These are phyloP conservation scores for Abortiporus biennis DNA, from an alignment of 1,284 basidiomycete genomes.

Conservation along the genomic window DNA sequence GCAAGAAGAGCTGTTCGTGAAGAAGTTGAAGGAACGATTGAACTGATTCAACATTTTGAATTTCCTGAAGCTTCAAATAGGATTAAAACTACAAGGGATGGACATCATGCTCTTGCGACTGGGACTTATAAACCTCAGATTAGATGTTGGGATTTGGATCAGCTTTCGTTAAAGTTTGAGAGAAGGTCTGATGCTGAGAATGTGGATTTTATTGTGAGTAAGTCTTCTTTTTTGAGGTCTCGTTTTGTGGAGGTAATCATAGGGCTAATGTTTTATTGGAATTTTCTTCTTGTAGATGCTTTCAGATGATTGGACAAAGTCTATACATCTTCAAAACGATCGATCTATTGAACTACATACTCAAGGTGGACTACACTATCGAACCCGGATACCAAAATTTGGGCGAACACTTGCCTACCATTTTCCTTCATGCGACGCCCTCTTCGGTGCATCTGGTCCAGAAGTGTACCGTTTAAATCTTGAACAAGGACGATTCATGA, in stretches of 20 bases:
- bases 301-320: slow-evolving; percentile 99
- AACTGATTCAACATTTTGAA: slow-evolving; percentile 93
- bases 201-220: slow-evolving; percentile 93
- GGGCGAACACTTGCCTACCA: slow-evolving; percentile 86
- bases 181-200: slow-evolving; percentile 96
- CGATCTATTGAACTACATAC: slow-evolving; percentile 94
- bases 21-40: slow-evolving; percentile 72
- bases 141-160: slow-evolving; percentile 91
- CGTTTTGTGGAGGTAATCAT: too few relatives aligned
- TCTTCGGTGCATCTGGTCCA: slow-evolving; percentile 61
- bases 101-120: slow-evolving; percentile 89
- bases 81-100: slow-evolving; percentile 88
- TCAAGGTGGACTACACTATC: slow-evolving; percentile 90
- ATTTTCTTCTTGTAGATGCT: slow-evolving; percentile 57
- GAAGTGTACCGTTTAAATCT: slow-evolving; percentile 95
- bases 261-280: slow-evolving; percentile 3
- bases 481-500: slow-evolving; percentile 92
- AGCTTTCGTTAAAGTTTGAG: slow-evolving; percentile 94
- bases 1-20: slow-evolving; percentile 56
- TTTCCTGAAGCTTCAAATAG: slow-evolving; percentile 96
- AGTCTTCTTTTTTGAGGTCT: slow-evolving; percentile 28
- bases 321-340: slow-evolving; percentile 94
- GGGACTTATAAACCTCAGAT: slow-evolving; percentile 99
- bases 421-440: slow-evolving; percentile 47
- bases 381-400: slow-evolving; percentile 90